A percentile compares a stretch with the other conserved stretches of the same genome.
Conservation (phyloP, 805 yeast species). For the Yamadazyma laniorum region DNA sequence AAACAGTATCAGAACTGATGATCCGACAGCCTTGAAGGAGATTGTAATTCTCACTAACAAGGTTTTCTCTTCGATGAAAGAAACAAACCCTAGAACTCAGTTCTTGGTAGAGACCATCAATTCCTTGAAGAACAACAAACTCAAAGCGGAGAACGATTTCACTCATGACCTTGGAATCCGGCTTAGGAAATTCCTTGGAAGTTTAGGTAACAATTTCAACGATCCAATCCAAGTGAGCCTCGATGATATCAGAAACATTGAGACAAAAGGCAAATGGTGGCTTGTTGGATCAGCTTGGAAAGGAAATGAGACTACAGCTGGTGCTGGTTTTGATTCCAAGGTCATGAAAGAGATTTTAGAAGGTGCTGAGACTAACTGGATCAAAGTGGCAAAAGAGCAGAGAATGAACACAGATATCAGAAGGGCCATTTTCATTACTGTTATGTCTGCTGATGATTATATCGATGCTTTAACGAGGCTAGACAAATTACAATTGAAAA, state of each 20-base stretch:
- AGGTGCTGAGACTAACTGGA: conserved; percentile 80
- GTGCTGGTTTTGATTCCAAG: conserved; percentile 31
- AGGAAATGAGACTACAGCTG: conserved; percentile 45
- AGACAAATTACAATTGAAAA: conserved; percentile 75
- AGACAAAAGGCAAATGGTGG: conserved; percentile 97
- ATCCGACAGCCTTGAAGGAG: conserved; percentile 79
- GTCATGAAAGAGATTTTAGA: conserved; percentile 63
- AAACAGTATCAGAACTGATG: conserved; percentile 82
- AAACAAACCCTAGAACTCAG: conserved; percentile 61
- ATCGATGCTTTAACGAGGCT: conserved; percentile 81
- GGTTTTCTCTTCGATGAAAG: conserved; percentile 32
- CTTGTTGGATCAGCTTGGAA: conserved; percentile 97
- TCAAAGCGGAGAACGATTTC: conserved; percentile 53
- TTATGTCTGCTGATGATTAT: conserved; percentile 93
- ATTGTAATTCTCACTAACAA: conserved; percentile 62
- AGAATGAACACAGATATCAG: conserved; percentile 95
- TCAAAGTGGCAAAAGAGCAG: conserved; percentile 78
- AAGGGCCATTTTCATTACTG: conserved; percentile 87
- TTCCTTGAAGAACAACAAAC: conserved; percentile 81
- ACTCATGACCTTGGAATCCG: conserved; percentile 53
- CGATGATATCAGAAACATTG: conserved; percentile 74
- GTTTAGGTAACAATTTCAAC: conserved; percentile 43
- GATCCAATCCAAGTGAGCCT: conserved; percentile 86
- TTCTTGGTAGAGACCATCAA: conserved; percentile 84
- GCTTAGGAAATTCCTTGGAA: conserved; percentile 62